phyloP scores from a whole-genome alignment of 768 basidiomycete genomes.

The Tulasnella sp. region DNA sequence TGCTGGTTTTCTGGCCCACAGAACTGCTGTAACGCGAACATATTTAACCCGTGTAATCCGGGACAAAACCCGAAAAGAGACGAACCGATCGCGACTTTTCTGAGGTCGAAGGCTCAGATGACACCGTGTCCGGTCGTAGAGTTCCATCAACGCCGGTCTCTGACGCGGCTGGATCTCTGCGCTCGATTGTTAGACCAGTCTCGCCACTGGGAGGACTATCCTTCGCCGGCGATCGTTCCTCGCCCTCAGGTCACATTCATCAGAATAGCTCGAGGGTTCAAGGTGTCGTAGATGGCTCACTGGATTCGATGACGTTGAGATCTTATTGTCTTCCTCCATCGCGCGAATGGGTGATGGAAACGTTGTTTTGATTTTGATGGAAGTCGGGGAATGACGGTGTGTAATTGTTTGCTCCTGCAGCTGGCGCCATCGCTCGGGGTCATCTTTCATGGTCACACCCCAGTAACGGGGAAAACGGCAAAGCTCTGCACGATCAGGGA shows the following conservation, averaged over 20 bases:
- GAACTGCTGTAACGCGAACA: no score
- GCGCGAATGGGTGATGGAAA: neutral
- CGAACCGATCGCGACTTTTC: neutral
- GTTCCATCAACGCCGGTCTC: neutral
- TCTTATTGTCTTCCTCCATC: neutral
- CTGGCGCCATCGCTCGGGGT: no score
- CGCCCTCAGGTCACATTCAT: neutral
- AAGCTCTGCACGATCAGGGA: no score
- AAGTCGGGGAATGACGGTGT: neutral
- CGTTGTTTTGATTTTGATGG: neutral
- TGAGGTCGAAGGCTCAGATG: neutral
- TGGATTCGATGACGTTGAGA: neutral
- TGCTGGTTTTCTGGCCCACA: no score
- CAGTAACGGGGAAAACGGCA: no score
- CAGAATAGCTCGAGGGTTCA: neutral
- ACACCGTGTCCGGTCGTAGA: neutral
- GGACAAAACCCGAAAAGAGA: no score
- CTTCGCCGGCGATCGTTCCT: neutral
- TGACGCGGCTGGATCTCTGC: neutral
- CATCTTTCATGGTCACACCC: neutral
- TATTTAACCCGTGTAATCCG: no score
- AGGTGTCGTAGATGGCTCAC: neutral
- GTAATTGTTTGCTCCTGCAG: neutral
- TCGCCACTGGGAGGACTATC: neutral
- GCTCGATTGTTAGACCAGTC: no score